Conservation (phyloP, 441 rosid species). For the Populus hybrid region DNA sequence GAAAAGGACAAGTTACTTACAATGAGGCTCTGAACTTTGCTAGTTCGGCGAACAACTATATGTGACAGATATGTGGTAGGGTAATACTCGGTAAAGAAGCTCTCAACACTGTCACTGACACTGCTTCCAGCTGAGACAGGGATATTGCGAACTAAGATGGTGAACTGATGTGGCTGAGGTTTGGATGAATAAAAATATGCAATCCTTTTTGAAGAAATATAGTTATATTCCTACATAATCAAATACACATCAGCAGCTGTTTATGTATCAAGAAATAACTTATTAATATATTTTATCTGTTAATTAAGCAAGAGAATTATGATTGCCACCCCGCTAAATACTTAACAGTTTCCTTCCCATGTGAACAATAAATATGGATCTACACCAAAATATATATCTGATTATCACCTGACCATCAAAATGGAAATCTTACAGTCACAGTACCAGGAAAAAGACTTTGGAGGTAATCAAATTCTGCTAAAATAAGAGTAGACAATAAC, state of each 20-base stretch:
- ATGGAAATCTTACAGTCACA: background rate
- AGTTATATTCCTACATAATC: conserved; percentile 71
- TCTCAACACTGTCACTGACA: conserved; percentile 75
- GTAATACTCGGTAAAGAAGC: conserved; percentile 69
- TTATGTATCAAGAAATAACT: conserved; percentile 12
- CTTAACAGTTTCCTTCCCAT: conserved; percentile 1
- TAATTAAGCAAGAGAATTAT: background rate
- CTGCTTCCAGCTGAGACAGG: conserved; percentile 69
- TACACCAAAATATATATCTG: background rate
- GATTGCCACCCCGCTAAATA: background rate
- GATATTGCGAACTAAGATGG: conserved; percentile 73
- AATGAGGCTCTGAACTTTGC: conserved; percentile 57
- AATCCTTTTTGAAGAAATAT: conserved; percentile 72
- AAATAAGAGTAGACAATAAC: background rate
- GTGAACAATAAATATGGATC: background rate
- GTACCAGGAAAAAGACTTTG: conserved; percentile 1
- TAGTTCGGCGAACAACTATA: conserved; percentile 71
- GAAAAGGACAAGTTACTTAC: conserved; percentile 45
- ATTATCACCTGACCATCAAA: background rate
- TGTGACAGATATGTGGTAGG: conserved; percentile 76
- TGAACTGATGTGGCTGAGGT: conserved; percentile 95
- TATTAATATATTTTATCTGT: no score
- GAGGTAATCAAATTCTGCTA: background rate
- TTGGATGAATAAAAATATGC: conserved; percentile 72
- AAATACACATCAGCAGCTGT: conserved; percentile 19